Evolutionary conservation across 83 land plant species (phyloP), one percentile per base, ranked within the genome.

Genomic region (Larix sibirica): DNA sequence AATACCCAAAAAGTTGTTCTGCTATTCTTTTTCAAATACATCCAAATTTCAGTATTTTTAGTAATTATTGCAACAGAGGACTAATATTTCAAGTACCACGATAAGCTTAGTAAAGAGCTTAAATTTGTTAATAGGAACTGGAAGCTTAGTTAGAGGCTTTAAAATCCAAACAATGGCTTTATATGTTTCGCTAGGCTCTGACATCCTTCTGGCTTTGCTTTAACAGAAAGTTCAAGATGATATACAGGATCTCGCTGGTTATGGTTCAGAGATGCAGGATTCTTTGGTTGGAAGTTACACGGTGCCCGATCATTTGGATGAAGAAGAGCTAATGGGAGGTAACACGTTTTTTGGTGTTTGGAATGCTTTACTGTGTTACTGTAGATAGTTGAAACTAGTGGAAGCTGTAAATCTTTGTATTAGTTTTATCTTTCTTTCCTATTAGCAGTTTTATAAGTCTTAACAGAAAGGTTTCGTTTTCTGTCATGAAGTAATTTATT

Each of bases 291-390:
- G 87, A 20, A 84, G 88, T 50, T 87, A 87, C 80, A 79, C 77
- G 56, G 89, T 87, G 18, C 89, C 89, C 14, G 89, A 87, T 77
- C 84, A 87, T 67, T 83, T 87, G 68, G 89, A 87, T 81, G 89
- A 87, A 76, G 89, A 87, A 76, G 89, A 87, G 47, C 86, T 87
- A 62, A 87, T 87, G 89, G 89, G 87, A 74, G 89, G 89, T 87
- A 85, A 82, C 18, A 58, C 9, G 28, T 68, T 13, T 17, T 68
- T 44, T 56, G 3, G 3, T 79, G 36, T 28, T 33, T 33, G 20
- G 26, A 44, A 56, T 23, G 16, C 9, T 17, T 78, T 79, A 62
- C 28, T 26, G 40, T 58, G 20, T 44, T 56, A 36, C 14, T 56
- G 79, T 31, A 31, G 20, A 1, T 18, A 36, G 5, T 70, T 18